These are phyloP conservation scores for Debaryomycetaceae sp. DNA, from an alignment of 1,139 yeast genomes.

Conservation along the genomic window DNA sequence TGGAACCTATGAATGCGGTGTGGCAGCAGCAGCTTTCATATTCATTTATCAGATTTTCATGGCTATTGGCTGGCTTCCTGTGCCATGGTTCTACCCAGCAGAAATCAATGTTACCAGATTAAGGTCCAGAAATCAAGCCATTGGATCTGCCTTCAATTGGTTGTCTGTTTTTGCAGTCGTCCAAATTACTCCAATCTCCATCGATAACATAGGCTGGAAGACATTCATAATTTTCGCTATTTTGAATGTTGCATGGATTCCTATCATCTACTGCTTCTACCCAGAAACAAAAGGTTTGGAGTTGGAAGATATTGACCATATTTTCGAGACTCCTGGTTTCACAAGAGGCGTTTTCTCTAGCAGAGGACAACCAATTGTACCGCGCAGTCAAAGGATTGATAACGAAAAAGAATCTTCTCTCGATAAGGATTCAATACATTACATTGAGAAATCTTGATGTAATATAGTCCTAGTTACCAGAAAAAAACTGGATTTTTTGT, in stretches of 20 bases:
- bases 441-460: no score
- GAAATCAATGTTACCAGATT: slow-evolving; percentile 77
- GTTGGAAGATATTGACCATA: slow-evolving; percentile 4
- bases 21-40: slow-evolving; percentile 21
- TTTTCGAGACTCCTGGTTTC: slow-evolving; percentile 3
- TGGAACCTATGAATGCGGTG: slow-evolving; percentile 9
- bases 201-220: slow-evolving; percentile 6
- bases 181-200: slow-evolving; percentile 43
- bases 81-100: slow-evolving; percentile 71
- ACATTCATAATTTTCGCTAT: slow-evolving; percentile 5
- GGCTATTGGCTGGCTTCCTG: slow-evolving; percentile 86
- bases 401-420: no score
- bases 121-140: slow-evolving; percentile 73
- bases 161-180: slow-evolving; percentile 48
- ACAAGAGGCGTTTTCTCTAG: slow-evolving; percentile 5
- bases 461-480: no score
- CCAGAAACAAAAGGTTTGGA: slow-evolving; percentile 6
- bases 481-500: no score
- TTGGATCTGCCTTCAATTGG: slow-evolving; percentile 77
- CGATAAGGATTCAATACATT: no score
- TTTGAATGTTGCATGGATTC: slow-evolving; percentile 5
- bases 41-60: slow-evolving; percentile 63
- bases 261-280: slow-evolving; percentile 5
- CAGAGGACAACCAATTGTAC: slow-evolving; percentile 4
- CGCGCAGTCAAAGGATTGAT: not conserved